A percentile compares a stretch with the other conserved stretches of the same genome.
Evolutionary conservation across 352 stramenopile species (phyloP).

Genomic region (Peronospora farinosa): DNA sequence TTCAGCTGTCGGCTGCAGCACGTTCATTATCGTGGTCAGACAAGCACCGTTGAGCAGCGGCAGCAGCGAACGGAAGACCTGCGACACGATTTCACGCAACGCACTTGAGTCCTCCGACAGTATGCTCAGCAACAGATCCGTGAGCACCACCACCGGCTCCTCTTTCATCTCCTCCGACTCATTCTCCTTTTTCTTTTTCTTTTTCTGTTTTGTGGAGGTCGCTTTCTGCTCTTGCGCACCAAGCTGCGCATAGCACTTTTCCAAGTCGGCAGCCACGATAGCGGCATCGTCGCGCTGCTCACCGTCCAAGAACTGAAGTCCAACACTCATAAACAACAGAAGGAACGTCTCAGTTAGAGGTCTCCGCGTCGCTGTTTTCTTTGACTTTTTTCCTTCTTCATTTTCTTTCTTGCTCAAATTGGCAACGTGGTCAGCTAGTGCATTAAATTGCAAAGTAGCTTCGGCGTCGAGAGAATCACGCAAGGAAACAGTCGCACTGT

Average conservation of each 20-base stretch:
- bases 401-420: conserved; percentile 34
- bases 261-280: conserved; percentile 54
- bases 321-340: conserved; percentile 68
- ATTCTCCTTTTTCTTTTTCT: conserved; percentile 27
- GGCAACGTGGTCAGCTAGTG: conserved; percentile 26
- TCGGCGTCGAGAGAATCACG: conserved; percentile 39
- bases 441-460: conserved; percentile 14
- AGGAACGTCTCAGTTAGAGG: conserved; percentile 56
- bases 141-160: conserved; percentile 70
- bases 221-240: conserved; percentile 21
- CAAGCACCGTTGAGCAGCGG: conserved; percentile 53
- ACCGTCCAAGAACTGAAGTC: conserved; percentile 63
- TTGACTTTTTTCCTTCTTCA: conserved; percentile 23
- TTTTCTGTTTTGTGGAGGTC: conserved; percentile 28
- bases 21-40: conserved; percentile 66
- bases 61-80: conserved; percentile 73
- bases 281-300: conserved; percentile 56
- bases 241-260: conserved; percentile 63
- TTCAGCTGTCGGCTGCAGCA: conserved; percentile 41
- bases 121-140: conserved; percentile 76
- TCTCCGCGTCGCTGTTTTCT: conserved; percentile 23
- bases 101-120: conserved; percentile 78
- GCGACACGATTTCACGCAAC: conserved; percentile 76
- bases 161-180: conserved; percentile 21
- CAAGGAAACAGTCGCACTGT: conserved; percentile 24